Evolutionary conservation across 1,284 basidiomycete genomes (phyloP).

Genomic region (Boletellus deceptivus): DNA sequence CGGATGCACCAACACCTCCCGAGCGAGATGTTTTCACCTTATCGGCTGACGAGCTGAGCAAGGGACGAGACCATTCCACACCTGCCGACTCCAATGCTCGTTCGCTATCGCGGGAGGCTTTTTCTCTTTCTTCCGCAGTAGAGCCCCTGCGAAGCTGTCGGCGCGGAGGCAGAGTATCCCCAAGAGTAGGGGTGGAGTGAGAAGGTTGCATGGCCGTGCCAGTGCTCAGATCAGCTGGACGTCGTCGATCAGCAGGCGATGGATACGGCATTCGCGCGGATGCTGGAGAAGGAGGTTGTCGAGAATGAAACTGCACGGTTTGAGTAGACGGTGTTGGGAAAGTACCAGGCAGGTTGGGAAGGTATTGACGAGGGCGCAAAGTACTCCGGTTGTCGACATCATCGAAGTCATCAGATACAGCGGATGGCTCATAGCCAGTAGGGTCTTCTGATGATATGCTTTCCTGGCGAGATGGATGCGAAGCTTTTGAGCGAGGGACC

Average conservation of each 20-base stretch:
- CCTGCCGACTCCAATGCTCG: constrained; percentile 22
- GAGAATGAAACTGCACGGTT: constrained; percentile 21
- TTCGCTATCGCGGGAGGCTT: constrained; percentile 24
- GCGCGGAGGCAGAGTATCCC: constrained; percentile 27
- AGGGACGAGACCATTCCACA: constrained; percentile 18
- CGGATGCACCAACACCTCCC: constrained; percentile 16
- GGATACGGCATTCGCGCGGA: constrained; percentile 29
- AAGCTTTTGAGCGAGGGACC: constrained; percentile 44
- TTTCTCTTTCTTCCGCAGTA: constrained; percentile 28
- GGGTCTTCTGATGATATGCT: constrained; percentile 70
- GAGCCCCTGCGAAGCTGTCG: constrained; percentile 30
- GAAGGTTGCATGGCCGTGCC: constrained; percentile 25
- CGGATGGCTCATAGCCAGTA: constrained; percentile 66
- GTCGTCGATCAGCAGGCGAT: constrained; percentile 29
- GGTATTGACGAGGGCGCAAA: constrained; percentile 39
- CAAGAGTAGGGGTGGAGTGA: constrained; percentile 27
- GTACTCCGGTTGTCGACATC: constrained; percentile 48
- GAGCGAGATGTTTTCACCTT: constrained; percentile 18
- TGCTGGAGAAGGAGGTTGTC: constrained; percentile 32
- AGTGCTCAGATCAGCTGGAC: constrained; percentile 20
- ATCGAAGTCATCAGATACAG: constrained; percentile 58
- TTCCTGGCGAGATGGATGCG: constrained; percentile 56
- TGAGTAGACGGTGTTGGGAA: constrained; percentile 33
- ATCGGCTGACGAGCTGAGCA: constrained; percentile 15
- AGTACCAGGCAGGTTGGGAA: constrained; percentile 32